Evolutionary conservation across 78 protist species (phyloP).

Genomic region (Reticulomyxa filosa): DNA sequence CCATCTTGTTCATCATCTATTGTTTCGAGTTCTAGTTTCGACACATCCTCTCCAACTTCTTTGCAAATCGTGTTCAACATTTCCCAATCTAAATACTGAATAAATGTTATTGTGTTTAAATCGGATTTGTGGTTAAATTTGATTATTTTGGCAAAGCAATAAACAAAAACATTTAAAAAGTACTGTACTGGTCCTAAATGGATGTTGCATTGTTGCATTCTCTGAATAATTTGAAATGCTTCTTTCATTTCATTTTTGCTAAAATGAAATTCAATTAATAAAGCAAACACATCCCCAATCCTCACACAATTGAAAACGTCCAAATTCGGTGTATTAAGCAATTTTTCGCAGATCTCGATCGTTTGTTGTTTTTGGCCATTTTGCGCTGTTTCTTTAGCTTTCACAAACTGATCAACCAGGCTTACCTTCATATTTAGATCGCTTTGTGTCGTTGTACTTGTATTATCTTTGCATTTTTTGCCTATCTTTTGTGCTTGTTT

Average conservation of each 20-base stretch:
- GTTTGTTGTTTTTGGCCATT: background rate
- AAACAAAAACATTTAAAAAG: too few species aligned
- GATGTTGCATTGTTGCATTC: too few species aligned
- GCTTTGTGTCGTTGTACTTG: background rate
- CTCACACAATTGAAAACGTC: too few species aligned
- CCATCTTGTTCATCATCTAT: background rate
- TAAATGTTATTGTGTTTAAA: background rate
- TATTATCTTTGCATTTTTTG: slow-evolving; percentile 3
- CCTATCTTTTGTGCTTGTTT: slow-evolving; percentile 23
- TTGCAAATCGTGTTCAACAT: background rate
- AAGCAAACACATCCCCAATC: too few species aligned
- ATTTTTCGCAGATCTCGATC: background rate
- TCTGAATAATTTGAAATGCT: too few species aligned
- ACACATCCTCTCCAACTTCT: background rate
- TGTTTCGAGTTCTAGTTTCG: background rate
- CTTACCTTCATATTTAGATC: too few species aligned
- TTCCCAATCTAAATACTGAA: background rate
- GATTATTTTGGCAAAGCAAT: too few species aligned
- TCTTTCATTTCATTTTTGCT: too few species aligned
- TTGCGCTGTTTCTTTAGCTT: background rate
- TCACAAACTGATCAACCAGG: background rate
- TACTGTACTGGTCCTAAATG: too few species aligned
- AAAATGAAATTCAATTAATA: too few species aligned
- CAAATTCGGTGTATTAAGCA: too few species aligned
- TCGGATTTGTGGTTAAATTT: slow-evolving; percentile 14